phyloP scores from a whole-genome alignment of 2,329 filamentous ascomycete species.

The Colletotrichum endophyticum region DNA sequence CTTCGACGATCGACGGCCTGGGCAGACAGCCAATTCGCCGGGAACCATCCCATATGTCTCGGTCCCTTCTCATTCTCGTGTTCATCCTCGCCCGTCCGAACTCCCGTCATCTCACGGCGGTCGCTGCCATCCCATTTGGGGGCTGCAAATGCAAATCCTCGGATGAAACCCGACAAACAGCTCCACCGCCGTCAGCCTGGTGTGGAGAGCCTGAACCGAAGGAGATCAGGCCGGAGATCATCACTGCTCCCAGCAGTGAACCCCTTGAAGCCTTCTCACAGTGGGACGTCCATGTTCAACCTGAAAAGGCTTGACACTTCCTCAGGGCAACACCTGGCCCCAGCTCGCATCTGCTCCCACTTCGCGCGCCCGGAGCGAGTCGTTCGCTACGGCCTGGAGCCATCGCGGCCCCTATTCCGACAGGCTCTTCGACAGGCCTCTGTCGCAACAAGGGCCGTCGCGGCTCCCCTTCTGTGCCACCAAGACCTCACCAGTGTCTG shows the following conservation, averaged over 20 bases:
- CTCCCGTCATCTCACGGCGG: background rate
- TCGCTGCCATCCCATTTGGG: background rate
- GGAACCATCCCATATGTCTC: background rate
- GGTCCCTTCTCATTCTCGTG: background rate
- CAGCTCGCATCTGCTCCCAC: background rate
- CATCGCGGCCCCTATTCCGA: background rate
- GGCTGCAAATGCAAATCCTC: constrained; percentile 7
- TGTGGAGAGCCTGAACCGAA: background rate
- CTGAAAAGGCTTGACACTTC: background rate
- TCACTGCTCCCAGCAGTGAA: background rate
- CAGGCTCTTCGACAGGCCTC: background rate
- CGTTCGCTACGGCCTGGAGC: background rate
- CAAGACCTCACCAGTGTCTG: constrained; percentile 5
- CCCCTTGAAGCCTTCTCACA: background rate
- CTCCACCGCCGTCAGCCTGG: background rate
- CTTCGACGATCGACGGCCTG: background rate
- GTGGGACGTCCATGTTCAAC: background rate
- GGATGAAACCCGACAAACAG: constrained; percentile 7
- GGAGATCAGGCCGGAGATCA: constrained; percentile 9
- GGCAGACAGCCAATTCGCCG: background rate
- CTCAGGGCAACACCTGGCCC: background rate
- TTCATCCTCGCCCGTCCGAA: background rate
- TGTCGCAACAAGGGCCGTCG: constrained; percentile 7
- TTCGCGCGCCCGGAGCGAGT: background rate
- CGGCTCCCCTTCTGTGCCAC: background rate